Evolutionary conservation across 2,329 filamentous ascomycete genomes (phyloP).

Genomic region (Trichoderma sp.): DNA sequence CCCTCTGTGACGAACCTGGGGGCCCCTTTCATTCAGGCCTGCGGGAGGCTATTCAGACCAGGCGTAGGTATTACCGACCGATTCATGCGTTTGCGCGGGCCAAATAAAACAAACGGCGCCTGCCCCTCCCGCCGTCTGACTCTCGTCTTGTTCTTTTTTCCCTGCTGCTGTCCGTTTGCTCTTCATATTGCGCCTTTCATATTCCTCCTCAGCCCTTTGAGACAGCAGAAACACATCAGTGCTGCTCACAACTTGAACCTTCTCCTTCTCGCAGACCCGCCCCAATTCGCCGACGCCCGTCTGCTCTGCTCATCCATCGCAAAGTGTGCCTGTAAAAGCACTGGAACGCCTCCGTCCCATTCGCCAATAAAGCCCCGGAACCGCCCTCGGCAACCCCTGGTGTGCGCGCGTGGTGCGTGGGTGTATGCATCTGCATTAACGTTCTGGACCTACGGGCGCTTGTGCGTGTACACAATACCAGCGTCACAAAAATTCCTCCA

Average conservation of each 20-base stretch:
- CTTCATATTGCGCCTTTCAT: neutral
- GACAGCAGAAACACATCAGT: neutral
- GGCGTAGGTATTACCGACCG: neutral
- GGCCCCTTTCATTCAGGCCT: constrained; percentile 21
- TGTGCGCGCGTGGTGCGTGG: constrained; percentile 19
- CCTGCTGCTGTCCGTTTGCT: neutral
- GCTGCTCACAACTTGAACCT: neutral
- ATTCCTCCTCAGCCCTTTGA: neutral
- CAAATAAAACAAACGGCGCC: constrained; percentile 18
- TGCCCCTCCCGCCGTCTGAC: constrained; percentile 7
- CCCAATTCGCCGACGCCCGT: constrained; percentile 11
- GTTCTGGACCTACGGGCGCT: constrained; percentile 22
- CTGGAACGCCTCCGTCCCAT: constrained; percentile 17
- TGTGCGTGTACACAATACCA: constrained; percentile 18
- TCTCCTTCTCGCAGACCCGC: neutral
- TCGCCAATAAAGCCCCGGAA: constrained; percentile 19
- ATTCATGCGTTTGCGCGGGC: constrained; percentile 11
- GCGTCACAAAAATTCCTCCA: neutral
- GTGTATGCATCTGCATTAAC: constrained; percentile 19
- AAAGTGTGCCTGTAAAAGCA: constrained; percentile 1
- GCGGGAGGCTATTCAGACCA: constrained; percentile 17
- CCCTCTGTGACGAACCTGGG: constrained; percentile 15
- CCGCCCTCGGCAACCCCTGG: constrained; percentile 23
- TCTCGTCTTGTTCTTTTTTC: neutral
- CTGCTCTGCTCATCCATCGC: neutral